These are phyloP conservation scores for Lactarius sanguifluus DNA, from an alignment of 768 basidiomycete genomes.

Conservation along the genomic window DNA sequence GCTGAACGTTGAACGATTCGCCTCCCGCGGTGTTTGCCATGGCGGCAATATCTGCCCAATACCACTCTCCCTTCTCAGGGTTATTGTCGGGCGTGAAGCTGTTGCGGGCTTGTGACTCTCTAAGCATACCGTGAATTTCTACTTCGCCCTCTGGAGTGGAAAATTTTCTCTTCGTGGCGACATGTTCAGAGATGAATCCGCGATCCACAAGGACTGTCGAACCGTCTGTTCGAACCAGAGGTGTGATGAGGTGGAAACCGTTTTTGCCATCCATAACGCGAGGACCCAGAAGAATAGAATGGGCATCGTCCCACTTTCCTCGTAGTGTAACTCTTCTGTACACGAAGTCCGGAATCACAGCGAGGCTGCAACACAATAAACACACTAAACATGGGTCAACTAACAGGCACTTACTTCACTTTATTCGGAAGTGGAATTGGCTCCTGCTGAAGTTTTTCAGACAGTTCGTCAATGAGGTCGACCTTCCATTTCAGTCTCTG, in stretches of 20 bases:
- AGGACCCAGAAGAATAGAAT: constrained; percentile 79
- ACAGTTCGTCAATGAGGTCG: constrained; percentile 87
- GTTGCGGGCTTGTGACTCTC: constrained; percentile 71
- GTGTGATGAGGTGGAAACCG: constrained; percentile 87
- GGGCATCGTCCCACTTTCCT: constrained; percentile 78
- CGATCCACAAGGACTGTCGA: constrained; percentile 89
- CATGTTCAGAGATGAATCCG: constrained; percentile 76
- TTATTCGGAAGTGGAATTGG: constrained; percentile 77
- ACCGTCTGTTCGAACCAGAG: constrained; percentile 74
- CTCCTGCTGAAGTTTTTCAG: constrained; percentile 79
- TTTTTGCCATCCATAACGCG: constrained; percentile 85
- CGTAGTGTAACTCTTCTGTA: constrained; percentile 80
- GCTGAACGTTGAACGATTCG: constrained; percentile 68
- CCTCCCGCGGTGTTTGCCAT: constrained; percentile 83
- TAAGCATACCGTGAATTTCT: constrained; percentile 82
- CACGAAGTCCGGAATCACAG: constrained; percentile 82
- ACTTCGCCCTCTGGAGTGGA: constrained; percentile 55
- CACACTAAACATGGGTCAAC: constrained; percentile 27
- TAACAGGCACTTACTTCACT: constrained; percentile 69
- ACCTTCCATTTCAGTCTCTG: constrained; percentile 94
- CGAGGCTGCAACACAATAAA: constrained; percentile 46
- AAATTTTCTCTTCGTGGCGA: constrained; percentile 40
- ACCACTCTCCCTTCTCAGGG: constrained; percentile 80
- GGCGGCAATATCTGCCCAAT: constrained; percentile 81
- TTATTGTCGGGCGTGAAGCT: constrained; percentile 88